phyloP scores from a whole-genome alignment of 2,329 filamentous ascomycete species.

The Xylariaceae sp. region DNA sequence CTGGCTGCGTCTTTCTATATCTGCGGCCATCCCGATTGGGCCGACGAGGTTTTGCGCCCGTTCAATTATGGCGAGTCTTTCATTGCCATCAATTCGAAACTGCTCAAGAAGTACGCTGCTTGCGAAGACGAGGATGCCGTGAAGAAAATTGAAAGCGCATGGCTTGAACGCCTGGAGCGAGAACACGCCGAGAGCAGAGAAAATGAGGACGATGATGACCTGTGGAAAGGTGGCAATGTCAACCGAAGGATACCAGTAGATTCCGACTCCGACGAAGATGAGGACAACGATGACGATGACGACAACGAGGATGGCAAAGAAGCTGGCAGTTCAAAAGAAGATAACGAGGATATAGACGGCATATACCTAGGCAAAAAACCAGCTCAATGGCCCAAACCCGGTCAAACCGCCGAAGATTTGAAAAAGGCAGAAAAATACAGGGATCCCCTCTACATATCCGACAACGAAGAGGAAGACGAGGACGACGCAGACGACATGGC shows the following conservation, averaged over 20 bases:
- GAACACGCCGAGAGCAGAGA: slow-evolving; percentile 80
- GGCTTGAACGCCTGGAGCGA: slow-evolving; percentile 82
- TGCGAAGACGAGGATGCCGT: slow-evolving; percentile 76
- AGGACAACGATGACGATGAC: slow-evolving; percentile 43
- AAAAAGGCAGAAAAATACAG: slow-evolving; percentile 43
- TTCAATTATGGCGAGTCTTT: slow-evolving; percentile 89
- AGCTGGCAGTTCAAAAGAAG: slow-evolving; percentile 40
- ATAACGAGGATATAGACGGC: slow-evolving; percentile 46
- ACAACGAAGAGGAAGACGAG: slow-evolving; percentile 66
- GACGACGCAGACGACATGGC: slow-evolving; percentile 79
- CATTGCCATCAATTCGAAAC: slow-evolving; percentile 77
- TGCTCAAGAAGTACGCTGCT: slow-evolving; percentile 78
- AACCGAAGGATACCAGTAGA: slow-evolving; percentile 59
- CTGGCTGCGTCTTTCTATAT: slow-evolving; percentile 90
- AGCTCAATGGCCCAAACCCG: slow-evolving; percentile 29
- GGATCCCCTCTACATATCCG: slow-evolving; percentile 72
- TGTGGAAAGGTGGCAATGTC: slow-evolving; percentile 87
- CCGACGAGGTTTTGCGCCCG: slow-evolving; percentile 70
- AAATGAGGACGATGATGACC: slow-evolving; percentile 61
- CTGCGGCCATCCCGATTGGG: slow-evolving; percentile 88
- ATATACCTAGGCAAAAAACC: slow-evolving; percentile 57
- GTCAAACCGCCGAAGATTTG: slow-evolving; percentile 31
- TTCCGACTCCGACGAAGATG: slow-evolving; percentile 44
- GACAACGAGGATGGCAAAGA: slow-evolving; percentile 38
- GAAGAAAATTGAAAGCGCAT: slow-evolving; percentile 78